Conservation (phyloP, 768 basidiomycete genomes). For the Rhodotorula graminis region DNA sequence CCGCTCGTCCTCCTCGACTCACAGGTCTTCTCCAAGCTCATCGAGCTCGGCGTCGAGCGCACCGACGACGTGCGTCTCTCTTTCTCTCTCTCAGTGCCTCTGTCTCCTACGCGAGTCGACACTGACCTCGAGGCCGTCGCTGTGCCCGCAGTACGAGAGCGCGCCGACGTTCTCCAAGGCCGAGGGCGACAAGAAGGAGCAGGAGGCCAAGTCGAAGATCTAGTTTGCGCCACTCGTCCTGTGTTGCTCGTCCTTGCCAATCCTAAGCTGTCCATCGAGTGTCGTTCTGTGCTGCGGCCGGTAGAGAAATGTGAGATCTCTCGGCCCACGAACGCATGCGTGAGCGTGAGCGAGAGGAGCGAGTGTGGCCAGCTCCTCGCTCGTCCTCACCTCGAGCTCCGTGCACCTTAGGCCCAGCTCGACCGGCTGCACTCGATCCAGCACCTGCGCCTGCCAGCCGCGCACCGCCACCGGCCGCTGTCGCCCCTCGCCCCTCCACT, state of each 20-base stretch:
- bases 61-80: not conserved
- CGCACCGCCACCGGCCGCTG: too few species aligned
- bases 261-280: too few species aligned
- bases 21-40: slow-evolving; percentile 65
- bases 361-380: not conserved
- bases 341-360: not conserved
- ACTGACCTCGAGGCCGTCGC: too few species aligned
- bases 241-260: not conserved
- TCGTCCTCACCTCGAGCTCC: too few species aligned
- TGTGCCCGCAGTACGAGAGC: slow-evolving; percentile 16
- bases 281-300: not conserved
- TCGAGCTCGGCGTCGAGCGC: slow-evolving; percentile 75
- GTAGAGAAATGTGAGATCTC: not conserved
- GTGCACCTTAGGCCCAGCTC: not conserved
- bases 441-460: too few species aligned
- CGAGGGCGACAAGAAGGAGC: slow-evolving; percentile 27
- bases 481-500: too few species aligned
- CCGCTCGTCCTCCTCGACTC: slow-evolving; percentile 49
- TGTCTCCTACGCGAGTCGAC: not conserved
- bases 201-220: slow-evolving; percentile 21
- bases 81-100: not conserved
- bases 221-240: not conserved
- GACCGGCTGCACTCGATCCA: not conserved
- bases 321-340: too few species aligned
- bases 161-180: slow-evolving; percentile 24